Conservation (phyloP, 768 basidiomycete genomes). For the Pleurotus platypus region DNA sequence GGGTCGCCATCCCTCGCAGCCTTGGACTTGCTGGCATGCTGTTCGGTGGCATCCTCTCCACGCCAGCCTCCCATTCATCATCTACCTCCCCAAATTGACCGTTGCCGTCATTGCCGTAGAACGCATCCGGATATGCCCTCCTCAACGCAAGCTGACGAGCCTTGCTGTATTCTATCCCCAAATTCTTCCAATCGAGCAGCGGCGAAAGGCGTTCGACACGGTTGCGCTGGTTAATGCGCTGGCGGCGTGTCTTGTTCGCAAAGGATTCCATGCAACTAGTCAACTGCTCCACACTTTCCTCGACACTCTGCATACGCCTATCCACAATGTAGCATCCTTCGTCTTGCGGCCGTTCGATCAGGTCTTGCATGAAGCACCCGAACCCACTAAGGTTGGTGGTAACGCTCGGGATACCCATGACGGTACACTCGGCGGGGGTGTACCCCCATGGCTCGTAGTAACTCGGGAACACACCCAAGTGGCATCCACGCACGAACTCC, state of each 20-base stretch:
- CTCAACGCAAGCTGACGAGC: conserved; percentile 87
- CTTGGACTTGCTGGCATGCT: conserved; percentile 88
- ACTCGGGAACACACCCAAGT: conserved; percentile 96
- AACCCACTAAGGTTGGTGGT: conserved; percentile 98
- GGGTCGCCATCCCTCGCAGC: conserved; percentile 83
- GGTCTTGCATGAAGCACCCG: conserved; percentile 97
- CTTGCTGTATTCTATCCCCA: conserved; percentile 97
- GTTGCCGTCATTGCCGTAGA: conserved; percentile 58
- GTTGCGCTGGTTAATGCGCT: conserved; percentile 98
- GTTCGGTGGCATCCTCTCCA: conserved; percentile 65
- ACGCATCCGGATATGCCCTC: conserved; percentile 93
- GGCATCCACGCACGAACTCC: conserved; percentile 97
- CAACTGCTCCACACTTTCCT: conserved; percentile 87
- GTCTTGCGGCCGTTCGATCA: conserved; percentile 91
- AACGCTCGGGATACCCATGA: conserved; percentile 97
- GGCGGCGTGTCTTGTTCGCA: conserved; percentile 81
- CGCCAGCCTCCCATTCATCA: conserved; percentile 54
- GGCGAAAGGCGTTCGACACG: conserved; percentile 93
- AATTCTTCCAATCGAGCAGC: conserved; percentile 95
- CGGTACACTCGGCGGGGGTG: conserved; percentile 98
- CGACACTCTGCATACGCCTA: conserved; percentile 82
- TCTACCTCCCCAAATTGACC: conserved; percentile 33
- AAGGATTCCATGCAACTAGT: conserved; percentile 74
- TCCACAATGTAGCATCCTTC: conserved; percentile 98
- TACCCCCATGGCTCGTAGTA: conserved; percentile 98